These are phyloP conservation scores for Populus alba DNA, from an alignment of 345 rosid genomes.

Conservation along the genomic window DNA sequence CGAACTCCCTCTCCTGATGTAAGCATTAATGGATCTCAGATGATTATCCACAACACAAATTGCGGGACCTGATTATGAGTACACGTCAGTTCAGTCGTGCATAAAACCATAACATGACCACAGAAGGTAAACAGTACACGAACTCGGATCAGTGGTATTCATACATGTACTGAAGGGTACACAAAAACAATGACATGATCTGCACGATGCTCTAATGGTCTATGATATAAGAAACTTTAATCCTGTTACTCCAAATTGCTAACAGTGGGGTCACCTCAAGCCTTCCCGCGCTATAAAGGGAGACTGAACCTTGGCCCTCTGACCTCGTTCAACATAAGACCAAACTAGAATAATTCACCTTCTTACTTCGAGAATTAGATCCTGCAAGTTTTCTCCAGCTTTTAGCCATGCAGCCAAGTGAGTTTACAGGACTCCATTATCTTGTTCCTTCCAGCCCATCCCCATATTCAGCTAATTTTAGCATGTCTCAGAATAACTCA, in stretches of 20 bases:
- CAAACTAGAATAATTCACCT: constrained; percentile 1
- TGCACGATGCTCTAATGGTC: constrained; percentile 27
- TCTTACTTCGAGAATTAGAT: not conserved
- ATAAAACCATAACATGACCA: constrained; percentile 19
- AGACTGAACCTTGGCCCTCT: constrained; percentile 30
- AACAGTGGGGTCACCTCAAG: constrained; percentile 43
- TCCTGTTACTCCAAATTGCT: constrained; percentile 28
- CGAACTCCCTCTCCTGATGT: constrained; percentile 38
- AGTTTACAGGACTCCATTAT: constrained; percentile 49
- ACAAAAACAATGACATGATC: constrained; percentile 30
- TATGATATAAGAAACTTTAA: constrained; percentile 11
- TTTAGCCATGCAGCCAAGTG: constrained; percentile 57
- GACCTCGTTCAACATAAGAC: constrained; percentile 20
- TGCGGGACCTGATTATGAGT: constrained; percentile 8
- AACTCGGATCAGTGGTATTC: constrained; percentile 4
- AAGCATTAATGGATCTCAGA: constrained; percentile 43
- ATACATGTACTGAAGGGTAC: constrained; percentile 17
- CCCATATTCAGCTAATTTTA: constrained; percentile 43
- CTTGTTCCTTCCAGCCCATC: constrained; percentile 35
- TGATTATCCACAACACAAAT: constrained; percentile 49
- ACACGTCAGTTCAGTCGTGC: constrained; percentile 18
- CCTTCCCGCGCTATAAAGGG: constrained; percentile 49
- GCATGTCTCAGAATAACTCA: constrained; percentile 28
- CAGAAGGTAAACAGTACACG: constrained; percentile 1
- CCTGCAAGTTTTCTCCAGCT: not conserved